phyloP scores from a whole-genome alignment of 192 early-diverging fungal species.

The Linnemannia exigua region DNA sequence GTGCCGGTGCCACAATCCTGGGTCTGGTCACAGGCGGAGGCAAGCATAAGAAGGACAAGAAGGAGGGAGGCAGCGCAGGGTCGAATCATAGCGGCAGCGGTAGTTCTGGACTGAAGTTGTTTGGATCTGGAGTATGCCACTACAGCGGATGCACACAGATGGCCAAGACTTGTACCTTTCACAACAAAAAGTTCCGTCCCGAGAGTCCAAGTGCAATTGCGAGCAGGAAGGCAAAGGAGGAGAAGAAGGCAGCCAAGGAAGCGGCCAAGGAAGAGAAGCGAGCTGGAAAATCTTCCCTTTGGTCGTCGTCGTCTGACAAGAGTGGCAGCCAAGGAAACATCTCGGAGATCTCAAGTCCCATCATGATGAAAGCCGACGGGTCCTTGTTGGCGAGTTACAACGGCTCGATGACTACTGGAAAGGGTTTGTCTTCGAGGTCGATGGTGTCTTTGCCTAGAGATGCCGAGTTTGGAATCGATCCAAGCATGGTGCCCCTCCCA shows the following conservation, averaged over 20 bases:
- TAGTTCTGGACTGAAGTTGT: slow-evolving; percentile 30
- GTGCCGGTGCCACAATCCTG: slow-evolving; percentile 4
- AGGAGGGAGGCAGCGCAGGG: slow-evolving; percentile 25
- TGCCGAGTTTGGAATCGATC: slow-evolving; percentile 13
- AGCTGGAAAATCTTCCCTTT: slow-evolving; percentile 5
- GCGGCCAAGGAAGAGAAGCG: slow-evolving; percentile 23
- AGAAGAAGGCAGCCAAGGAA: slow-evolving; percentile 4
- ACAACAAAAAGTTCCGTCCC: slow-evolving; percentile 28
- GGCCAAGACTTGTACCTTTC: slow-evolving; percentile 39
- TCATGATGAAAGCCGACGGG: slow-evolving; percentile 14
- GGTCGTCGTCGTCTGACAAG: slow-evolving; percentile 23
- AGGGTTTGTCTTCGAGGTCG: slow-evolving; percentile 29
- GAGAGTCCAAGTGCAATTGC: neutral
- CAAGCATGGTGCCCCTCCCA: neutral
- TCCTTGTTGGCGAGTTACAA: neutral
- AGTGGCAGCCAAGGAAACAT: slow-evolving; percentile 13
- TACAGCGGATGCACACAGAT: slow-evolving; percentile 43
- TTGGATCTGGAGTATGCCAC: slow-evolving; percentile 18
- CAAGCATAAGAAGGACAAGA: slow-evolving; percentile 37
- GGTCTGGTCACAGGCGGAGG: slow-evolving; percentile 35
- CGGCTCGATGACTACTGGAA: neutral
- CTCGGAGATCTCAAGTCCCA: slow-evolving; percentile 5
- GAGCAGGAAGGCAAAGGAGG: slow-evolving; percentile 21
- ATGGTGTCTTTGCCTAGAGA: slow-evolving; percentile 41
- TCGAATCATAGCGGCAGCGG: slow-evolving; percentile 26